phyloP scores from a whole-genome alignment of 148 eudicot species.

The Amaranthus palmeri region DNA sequence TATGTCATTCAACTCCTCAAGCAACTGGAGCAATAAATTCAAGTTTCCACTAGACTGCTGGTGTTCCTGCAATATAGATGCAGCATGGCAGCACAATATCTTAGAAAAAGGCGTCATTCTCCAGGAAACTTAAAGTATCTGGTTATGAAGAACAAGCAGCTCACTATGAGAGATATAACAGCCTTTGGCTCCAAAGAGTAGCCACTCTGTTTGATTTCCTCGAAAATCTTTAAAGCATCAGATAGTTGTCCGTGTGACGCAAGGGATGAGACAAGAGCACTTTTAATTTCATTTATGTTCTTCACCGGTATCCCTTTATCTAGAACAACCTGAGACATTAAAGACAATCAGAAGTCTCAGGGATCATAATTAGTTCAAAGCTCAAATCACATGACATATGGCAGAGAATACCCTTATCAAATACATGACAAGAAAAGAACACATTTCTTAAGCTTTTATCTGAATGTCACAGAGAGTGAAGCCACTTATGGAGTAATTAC shows the following conservation, averaged over 20 bases:
- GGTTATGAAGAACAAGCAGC: slow-evolving; percentile 18
- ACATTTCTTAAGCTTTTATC: not conserved
- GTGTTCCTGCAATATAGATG: slow-evolving; percentile 43
- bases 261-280: slow-evolving; percentile 66
- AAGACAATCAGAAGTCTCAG: slow-evolving; percentile 1
- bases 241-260: slow-evolving; percentile 55
- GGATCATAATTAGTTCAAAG: not conserved
- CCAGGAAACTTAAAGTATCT: slow-evolving; percentile 3
- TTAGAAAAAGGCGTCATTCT: not conserved
- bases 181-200: slow-evolving; percentile 63
- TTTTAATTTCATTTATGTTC: slow-evolving; percentile 55
- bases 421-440: not conserved
- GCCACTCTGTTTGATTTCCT: slow-evolving; percentile 53
- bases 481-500: not conserved
- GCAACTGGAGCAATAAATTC: slow-evolving; percentile 48
- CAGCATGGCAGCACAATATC: not conserved
- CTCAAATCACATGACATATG: not conserved
- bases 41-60: slow-evolving; percentile 48
- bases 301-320: slow-evolving; percentile 48
- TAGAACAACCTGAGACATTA: slow-evolving; percentile 44
- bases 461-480: not conserved
- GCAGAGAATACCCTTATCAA: not conserved
- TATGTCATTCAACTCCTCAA: slow-evolving; percentile 50
- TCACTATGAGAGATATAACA: slow-evolving; percentile 56
- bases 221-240: slow-evolving; percentile 58